These are phyloP conservation scores for Cynara cardunculus DNA, from an alignment of 129 eudicot genomes.

Conservation along the genomic window DNA sequence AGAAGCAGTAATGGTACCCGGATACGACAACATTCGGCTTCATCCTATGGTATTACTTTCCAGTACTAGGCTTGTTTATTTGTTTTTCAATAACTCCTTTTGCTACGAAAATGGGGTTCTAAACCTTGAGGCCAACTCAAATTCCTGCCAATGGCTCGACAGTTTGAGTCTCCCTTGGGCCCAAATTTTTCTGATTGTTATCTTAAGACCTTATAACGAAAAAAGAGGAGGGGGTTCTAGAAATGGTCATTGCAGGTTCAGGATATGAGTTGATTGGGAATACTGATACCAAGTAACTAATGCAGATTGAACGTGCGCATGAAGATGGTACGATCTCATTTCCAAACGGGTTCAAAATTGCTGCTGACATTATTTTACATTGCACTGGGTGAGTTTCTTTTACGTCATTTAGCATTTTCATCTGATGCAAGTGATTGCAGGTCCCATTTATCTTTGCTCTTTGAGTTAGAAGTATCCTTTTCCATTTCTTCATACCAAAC, in stretches of 20 bases:
- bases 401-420: constrained; percentile 5
- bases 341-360: constrained; percentile 45
- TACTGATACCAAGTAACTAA: constrained; percentile 18
- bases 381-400: constrained; percentile 79
- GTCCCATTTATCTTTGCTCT: background rate
- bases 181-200: too few relatives aligned
- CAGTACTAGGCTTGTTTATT: background rate
- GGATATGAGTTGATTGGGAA: background rate
- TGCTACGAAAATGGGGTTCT: constrained; percentile 1
- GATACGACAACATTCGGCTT: constrained; percentile 71
- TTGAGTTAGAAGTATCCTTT: constrained; percentile 85
- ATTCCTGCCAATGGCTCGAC: too few relatives aligned
- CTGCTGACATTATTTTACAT: constrained; percentile 69
- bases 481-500: constrained; percentile 72
- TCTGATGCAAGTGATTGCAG: background rate
- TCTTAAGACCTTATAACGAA: too few relatives aligned
- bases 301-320: constrained; percentile 59
- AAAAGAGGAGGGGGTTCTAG: too few relatives aligned
- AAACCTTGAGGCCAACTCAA: background rate
- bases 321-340: constrained; percentile 71
- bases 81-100: background rate
- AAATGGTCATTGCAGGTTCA: too few relatives aligned
- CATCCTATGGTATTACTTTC: constrained; percentile 65
- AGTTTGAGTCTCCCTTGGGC: background rate
- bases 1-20: constrained; percentile 37